Percentiles rank a stretch among this genome's conserved stretches.
Evolutionary conservation across 768 basidiomycete genomes (phyloP).

Genomic region (Lepiota subincarnata): DNA sequence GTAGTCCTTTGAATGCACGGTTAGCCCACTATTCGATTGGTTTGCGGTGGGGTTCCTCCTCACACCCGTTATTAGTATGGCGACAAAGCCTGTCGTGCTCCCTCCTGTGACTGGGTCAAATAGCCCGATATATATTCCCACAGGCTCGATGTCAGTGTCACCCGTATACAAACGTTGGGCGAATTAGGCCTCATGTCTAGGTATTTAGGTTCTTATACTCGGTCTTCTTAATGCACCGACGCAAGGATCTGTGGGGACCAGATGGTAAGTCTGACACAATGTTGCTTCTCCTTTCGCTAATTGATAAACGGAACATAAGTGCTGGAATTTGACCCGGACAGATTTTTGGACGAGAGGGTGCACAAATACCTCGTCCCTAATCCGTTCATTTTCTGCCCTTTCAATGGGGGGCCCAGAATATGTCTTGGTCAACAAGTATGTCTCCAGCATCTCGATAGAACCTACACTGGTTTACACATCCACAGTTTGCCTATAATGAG

Average conservation of each 20-base stretch:
- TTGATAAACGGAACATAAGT: conserved; percentile 23
- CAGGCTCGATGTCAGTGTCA: conserved; percentile 16
- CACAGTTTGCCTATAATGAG: conserved; percentile 51
- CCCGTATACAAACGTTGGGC: not conserved
- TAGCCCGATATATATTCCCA: conserved; percentile 23
- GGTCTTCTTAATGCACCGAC: conserved; percentile 35
- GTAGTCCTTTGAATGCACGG: conserved; percentile 6
- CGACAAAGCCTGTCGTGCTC: conserved; percentile 16
- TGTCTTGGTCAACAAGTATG: conserved; percentile 44
- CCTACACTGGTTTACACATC: not conserved
- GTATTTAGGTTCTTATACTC: conserved; percentile 18
- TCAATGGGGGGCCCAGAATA: conserved; percentile 65
- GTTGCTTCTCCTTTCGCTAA: not conserved
- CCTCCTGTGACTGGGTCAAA: not conserved
- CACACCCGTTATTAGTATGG: not conserved
- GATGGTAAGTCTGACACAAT: conserved; percentile 36
- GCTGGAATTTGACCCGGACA: conserved; percentile 57
- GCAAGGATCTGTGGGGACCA: conserved; percentile 54
- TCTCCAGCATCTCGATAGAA: not conserved
- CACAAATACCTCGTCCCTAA: conserved; percentile 51
- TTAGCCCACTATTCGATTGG: not conserved
- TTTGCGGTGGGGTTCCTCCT: not conserved
- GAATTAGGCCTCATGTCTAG: not conserved
- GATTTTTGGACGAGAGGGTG: conserved; percentile 57
- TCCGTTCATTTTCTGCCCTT: conserved; percentile 67